These are phyloP conservation scores for Chlorella sp. DNA, from an alignment of 139 green algal species.

Conservation along the genomic window DNA sequence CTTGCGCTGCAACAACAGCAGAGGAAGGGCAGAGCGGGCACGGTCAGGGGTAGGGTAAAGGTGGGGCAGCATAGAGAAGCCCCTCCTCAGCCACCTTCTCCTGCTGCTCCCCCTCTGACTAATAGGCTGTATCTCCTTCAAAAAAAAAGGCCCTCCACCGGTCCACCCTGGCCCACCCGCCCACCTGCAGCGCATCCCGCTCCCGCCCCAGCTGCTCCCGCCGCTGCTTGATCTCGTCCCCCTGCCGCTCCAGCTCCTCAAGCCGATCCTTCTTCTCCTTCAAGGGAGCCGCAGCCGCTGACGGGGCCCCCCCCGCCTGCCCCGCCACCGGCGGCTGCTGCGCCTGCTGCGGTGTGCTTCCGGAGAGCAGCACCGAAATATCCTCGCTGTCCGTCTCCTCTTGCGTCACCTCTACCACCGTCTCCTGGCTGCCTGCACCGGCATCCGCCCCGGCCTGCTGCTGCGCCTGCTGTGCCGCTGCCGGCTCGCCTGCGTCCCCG, in stretches of 20 bases:
- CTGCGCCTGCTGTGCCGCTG: not conserved
- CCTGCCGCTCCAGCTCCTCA: too few species aligned
- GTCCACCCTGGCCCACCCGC: too few species aligned
- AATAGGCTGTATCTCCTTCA: too few species aligned
- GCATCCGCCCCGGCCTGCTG: not conserved
- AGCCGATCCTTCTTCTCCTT: too few species aligned
- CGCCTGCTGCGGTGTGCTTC: not conserved
- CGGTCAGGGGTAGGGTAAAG: too few species aligned
- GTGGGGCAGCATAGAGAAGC: too few species aligned
- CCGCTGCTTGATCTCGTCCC: not conserved
- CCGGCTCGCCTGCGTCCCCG: not conserved
- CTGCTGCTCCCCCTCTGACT: too few species aligned
- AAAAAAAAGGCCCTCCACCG: too few species aligned
- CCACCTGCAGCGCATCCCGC: not conserved
- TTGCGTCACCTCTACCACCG: not conserved
- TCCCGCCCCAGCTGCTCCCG: conserved; percentile 13
- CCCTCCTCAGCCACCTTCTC: too few species aligned
- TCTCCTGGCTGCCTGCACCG: not conserved
- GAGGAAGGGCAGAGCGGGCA: too few species aligned
- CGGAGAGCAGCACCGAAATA: not conserved
- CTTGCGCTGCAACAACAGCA: too few species aligned
- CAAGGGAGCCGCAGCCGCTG: too few species aligned
- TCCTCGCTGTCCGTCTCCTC: conserved; percentile 30
- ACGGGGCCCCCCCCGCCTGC: not conserved
- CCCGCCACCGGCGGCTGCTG: not conserved